phyloP scores from a whole-genome alignment of 2,329 filamentous ascomycete species.

The Neopestalotiopsis sp. region DNA sequence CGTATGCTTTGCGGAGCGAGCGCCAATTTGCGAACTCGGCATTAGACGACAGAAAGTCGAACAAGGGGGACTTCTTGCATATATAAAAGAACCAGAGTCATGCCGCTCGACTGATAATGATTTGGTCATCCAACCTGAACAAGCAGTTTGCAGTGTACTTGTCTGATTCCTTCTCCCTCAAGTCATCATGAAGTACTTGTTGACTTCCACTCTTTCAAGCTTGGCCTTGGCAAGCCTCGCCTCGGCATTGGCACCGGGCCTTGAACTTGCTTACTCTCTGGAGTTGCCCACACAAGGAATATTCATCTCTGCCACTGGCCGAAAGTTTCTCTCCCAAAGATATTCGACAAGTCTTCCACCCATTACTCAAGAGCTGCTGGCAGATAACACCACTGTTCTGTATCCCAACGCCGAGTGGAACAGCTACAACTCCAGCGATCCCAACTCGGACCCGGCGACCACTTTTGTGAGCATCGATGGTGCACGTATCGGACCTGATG shows the following conservation, averaged over 20 bases:
- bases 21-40: too few species aligned
- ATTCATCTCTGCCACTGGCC: background rate
- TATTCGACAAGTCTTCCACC: background rate
- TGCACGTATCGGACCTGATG: slow-evolving; percentile 3
- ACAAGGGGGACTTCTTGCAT: too few species aligned
- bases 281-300: background rate
- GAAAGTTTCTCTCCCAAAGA: background rate
- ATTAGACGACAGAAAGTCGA: too few species aligned
- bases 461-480: slow-evolving; percentile 8
- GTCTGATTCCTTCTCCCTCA: too few species aligned
- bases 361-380: background rate
- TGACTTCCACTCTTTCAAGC: background rate
- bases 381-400: slow-evolving; percentile 1
- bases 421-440: slow-evolving; percentile 8
- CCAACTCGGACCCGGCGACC: slow-evolving; percentile 3
- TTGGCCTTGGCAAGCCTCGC: background rate
- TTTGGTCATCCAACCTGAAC: too few species aligned
- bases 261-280: background rate
- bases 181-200: background rate
- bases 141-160: too few species aligned
- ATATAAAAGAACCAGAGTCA: too few species aligned
- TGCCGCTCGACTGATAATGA: too few species aligned
- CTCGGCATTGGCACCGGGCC: background rate
- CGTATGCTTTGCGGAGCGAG: too few species aligned
- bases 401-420: slow-evolving; percentile 6